A percentile compares a stretch with the other conserved stretches of the same genome.
These are phyloP conservation scores for Lasiodiplodia sp. DNA, from an alignment of 2,329 filamentous ascomycete genomes.

Conservation along the genomic window DNA sequence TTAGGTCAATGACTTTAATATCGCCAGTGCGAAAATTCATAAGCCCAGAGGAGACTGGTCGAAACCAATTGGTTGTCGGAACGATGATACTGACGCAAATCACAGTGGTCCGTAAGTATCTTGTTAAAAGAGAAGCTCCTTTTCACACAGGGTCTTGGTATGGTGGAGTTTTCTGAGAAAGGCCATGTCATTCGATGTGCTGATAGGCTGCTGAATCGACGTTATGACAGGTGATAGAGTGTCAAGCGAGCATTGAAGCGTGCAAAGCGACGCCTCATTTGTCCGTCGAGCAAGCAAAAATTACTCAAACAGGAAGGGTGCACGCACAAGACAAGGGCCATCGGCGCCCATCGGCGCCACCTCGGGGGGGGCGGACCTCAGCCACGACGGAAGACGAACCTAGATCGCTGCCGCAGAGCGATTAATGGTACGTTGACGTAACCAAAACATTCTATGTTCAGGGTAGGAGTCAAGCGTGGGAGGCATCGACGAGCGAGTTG, in stretches of 20 bases:
- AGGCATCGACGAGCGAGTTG: not conserved
- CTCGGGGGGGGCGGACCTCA: not conserved
- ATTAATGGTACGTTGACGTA: not conserved
- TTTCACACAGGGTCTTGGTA: not conserved
- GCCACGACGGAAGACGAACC: not conserved
- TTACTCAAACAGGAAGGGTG: conserved; percentile 13
- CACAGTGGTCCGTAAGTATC: not conserved
- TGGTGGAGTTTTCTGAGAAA: not conserved
- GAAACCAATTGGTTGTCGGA: no score
- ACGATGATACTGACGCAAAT: no score
- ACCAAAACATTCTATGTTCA: not conserved
- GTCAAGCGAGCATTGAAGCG: not conserved
- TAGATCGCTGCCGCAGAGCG: not conserved
- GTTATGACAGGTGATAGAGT: not conserved
- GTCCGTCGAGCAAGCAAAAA: not conserved
- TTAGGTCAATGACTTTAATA: not conserved
- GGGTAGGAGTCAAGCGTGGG: not conserved
- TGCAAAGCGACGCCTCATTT: not conserved
- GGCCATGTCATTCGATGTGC: not conserved
- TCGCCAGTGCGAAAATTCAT: not conserved
- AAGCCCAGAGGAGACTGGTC: no score
- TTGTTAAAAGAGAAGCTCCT: not conserved
- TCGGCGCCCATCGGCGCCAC: conserved; percentile 9
- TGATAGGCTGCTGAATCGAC: not conserved
- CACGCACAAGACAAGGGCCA: not conserved